These are phyloP conservation scores for Globisporangium nagaii DNA, from an alignment of 352 stramenopile species.

Conservation along the genomic window DNA sequence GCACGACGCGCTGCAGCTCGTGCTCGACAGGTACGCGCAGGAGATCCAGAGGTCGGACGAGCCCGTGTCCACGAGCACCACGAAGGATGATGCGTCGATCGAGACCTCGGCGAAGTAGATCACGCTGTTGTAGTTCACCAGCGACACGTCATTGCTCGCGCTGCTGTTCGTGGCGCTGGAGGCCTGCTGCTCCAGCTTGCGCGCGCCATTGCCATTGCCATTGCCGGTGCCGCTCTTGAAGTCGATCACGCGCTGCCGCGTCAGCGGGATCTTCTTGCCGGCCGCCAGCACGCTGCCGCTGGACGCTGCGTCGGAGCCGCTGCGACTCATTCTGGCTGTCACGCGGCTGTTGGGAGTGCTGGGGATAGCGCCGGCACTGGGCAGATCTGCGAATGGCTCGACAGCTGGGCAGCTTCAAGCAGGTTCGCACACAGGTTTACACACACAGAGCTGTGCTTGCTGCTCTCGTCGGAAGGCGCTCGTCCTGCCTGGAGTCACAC, in stretches of 20 bases:
- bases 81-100: constrained; percentile 35
- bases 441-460: too few relatives aligned
- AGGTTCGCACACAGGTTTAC: too few relatives aligned
- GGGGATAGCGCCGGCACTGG: too few relatives aligned
- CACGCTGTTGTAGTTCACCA: constrained; percentile 42
- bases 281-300: neutral
- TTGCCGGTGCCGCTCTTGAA: constrained; percentile 1
- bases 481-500: neutral
- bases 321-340: constrained; percentile 1
- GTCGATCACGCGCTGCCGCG: constrained; percentile 9
- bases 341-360: too few relatives aligned
- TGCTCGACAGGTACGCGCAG: constrained; percentile 41
- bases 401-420: too few relatives aligned
- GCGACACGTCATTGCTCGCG: constrained; percentile 2
- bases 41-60: constrained; percentile 78
- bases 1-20: constrained; percentile 39
- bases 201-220: neutral
- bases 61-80: constrained; percentile 66
- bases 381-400: too few relatives aligned
- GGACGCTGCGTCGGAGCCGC: neutral
- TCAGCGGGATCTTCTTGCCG: constrained; percentile 12
- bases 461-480: too few relatives aligned
- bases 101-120: constrained; percentile 61
- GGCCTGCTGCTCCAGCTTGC: neutral
- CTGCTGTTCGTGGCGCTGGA: neutral